Evolutionary conservation across 2,329 filamentous ascomycete genomes (phyloP).

Genomic region (Geosmithia putterillii): DNA sequence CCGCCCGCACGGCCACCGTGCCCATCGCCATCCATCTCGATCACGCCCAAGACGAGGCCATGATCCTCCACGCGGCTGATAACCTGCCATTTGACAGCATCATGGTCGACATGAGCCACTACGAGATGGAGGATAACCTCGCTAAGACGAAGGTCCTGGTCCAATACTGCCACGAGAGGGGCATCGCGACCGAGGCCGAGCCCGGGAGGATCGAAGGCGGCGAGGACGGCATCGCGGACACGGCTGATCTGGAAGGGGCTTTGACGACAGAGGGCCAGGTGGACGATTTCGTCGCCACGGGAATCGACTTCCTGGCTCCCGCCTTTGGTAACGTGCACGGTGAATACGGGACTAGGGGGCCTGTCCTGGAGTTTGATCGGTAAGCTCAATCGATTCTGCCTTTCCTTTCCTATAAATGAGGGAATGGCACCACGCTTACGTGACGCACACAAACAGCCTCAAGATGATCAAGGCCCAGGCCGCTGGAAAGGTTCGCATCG

Average conservation of each 20-base stretch:
- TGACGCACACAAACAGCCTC: no score
- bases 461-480: conserved; percentile 15
- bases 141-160: conserved; percentile 49
- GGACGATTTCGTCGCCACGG: conserved; percentile 56
- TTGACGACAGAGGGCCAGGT: conserved; percentile 59
- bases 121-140: conserved; percentile 59
- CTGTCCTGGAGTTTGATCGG: conserved; percentile 43
- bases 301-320: conserved; percentile 65
- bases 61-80: conserved; percentile 43
- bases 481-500: conserved; percentile 27
- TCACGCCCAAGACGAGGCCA: conserved; percentile 49
- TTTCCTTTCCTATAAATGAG: not conserved
- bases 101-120: conserved; percentile 69
- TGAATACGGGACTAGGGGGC: conserved; percentile 53
- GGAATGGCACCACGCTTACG: no score
- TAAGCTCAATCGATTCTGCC: conserved; percentile 1
- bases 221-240: conserved; percentile 61
- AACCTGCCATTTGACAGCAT: conserved; percentile 53
- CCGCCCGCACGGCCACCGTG: conserved; percentile 41
- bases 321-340: conserved; percentile 70
- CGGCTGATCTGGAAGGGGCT: conserved; percentile 28
- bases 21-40: conserved; percentile 54
- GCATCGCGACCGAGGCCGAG: conserved; percentile 57
- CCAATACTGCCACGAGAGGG: conserved; percentile 45
- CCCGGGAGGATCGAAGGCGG: conserved; percentile 51